A percentile compares a stretch with the other conserved stretches of the same genome.
These are phyloP conservation scores for Dryas alaskensis DNA, from an alignment of 306 rosid species.

Conservation along the genomic window DNA sequence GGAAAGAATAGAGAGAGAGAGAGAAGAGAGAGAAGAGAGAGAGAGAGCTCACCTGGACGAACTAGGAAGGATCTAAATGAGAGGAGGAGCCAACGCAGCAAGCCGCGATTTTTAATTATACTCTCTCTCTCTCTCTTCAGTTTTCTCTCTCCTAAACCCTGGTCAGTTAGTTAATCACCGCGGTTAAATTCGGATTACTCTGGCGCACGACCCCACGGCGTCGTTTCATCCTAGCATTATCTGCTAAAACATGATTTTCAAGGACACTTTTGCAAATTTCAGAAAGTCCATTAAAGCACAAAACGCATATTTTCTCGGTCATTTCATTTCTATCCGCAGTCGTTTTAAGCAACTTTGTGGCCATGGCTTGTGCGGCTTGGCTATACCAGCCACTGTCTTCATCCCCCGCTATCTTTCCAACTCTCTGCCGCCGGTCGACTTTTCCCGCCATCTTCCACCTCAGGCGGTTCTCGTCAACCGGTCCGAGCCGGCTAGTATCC, in stretches of 20 bases:
- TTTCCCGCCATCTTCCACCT: constrained; percentile 36
- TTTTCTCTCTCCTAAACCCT: constrained; percentile 6
- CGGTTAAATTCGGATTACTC: constrained; percentile 8
- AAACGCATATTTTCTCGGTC: not conserved
- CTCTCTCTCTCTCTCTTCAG: not conserved
- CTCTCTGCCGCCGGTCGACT: constrained; percentile 21
- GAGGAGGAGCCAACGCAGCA: constrained; percentile 2
- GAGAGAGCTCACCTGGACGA: constrained; percentile 16
- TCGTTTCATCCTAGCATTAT: not conserved
- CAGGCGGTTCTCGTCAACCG: constrained; percentile 25
- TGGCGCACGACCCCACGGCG: not conserved
- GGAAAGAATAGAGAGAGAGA: not conserved
- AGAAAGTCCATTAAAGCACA: no score
- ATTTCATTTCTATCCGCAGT: not conserved
- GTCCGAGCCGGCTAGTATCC: constrained; percentile 18
- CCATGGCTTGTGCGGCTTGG: constrained; percentile 47
- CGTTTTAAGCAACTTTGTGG: constrained; percentile 3
- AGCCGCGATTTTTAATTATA: constrained; percentile 25
- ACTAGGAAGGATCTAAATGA: constrained; percentile 19
- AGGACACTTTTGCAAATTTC: no score
- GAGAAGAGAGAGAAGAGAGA: not conserved
- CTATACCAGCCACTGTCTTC: constrained; percentile 22
- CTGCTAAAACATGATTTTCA: no score
- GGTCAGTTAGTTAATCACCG: constrained; percentile 1
- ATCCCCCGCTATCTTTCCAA: constrained; percentile 22